phyloP scores from a whole-genome alignment of 2,329 filamentous ascomycete species.

The Aspergillus luchuensis region DNA sequence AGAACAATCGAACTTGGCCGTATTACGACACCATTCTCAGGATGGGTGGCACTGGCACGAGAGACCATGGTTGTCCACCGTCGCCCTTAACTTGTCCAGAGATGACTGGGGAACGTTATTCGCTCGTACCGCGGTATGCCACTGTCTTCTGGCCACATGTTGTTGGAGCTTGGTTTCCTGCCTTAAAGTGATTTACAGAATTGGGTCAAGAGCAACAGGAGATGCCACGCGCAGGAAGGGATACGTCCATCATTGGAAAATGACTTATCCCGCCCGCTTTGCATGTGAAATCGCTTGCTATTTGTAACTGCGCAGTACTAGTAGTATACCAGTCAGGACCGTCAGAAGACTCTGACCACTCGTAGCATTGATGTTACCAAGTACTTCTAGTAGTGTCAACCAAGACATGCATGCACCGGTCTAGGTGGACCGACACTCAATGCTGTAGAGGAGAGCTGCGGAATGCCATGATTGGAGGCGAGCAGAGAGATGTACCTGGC shows the following conservation, averaged over 20 bases:
- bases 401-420: too few relatives aligned
- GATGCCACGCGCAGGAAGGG: too few relatives aligned
- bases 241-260: not conserved
- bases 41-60: not conserved
- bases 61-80: constrained; percentile 1
- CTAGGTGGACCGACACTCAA: too few relatives aligned
- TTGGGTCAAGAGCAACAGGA: too few relatives aligned
- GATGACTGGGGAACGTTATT: not conserved
- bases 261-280: not conserved
- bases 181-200: too few relatives aligned
- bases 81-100: constrained; percentile 3
- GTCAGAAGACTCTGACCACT: not conserved
- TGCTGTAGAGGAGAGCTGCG: too few relatives aligned
- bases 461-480: not conserved
- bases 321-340: not conserved
- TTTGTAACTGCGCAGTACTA: not conserved
- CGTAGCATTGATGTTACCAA: not conserved
- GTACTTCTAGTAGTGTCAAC: not conserved
- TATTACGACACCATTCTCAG: constrained; percentile 18
- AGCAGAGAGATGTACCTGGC: not conserved
- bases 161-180: not conserved
- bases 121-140: not conserved
- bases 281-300: not conserved
- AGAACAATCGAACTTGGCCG: not conserved
- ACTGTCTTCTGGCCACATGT: not conserved